Conservation (phyloP, 2,329 filamentous ascomycete species). For the Thelonectria blattea region DNA sequence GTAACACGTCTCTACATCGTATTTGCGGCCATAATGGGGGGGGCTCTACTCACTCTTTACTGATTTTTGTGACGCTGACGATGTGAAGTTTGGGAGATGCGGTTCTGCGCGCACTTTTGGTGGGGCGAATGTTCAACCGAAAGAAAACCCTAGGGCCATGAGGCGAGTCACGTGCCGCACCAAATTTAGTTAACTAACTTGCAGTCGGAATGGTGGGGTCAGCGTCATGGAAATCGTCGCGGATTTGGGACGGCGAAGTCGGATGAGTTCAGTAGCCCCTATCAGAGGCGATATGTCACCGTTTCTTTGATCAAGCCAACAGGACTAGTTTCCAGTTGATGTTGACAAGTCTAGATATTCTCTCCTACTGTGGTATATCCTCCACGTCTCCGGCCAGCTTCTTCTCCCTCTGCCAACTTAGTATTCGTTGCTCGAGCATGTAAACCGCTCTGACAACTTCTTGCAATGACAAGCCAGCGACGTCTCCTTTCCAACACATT, state of each 20-base stretch:
- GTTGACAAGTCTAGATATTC: neutral
- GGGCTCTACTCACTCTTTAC: conserved; percentile 62
- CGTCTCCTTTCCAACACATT: conserved; percentile 33
- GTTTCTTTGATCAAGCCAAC: neutral
- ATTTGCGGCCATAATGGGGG: conserved; percentile 23
- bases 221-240: neutral
- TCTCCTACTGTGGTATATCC: neutral
- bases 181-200: neutral
- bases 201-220: neutral
- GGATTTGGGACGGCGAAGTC: no score
- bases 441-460: conserved; percentile 46
- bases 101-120: conserved; percentile 51
- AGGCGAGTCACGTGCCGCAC: conserved; percentile 40
- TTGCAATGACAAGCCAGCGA: conserved; percentile 44
- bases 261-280: neutral
- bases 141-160: conserved; percentile 47
- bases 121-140: conserved; percentile 47
- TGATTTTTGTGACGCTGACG: conserved; percentile 57
- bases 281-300: neutral
- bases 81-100: conserved; percentile 47
- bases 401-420: conserved; percentile 41
- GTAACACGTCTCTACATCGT: conserved; percentile 26
- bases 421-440: conserved; percentile 46
- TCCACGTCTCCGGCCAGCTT: conserved; percentile 1
- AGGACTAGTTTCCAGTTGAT: neutral